Percentiles rank a stretch among this genome's conserved stretches.
Evolutionary conservation across 2,329 filamentous ascomycete species (phyloP).

Genomic region (Trichoderma afroharzianum): DNA sequence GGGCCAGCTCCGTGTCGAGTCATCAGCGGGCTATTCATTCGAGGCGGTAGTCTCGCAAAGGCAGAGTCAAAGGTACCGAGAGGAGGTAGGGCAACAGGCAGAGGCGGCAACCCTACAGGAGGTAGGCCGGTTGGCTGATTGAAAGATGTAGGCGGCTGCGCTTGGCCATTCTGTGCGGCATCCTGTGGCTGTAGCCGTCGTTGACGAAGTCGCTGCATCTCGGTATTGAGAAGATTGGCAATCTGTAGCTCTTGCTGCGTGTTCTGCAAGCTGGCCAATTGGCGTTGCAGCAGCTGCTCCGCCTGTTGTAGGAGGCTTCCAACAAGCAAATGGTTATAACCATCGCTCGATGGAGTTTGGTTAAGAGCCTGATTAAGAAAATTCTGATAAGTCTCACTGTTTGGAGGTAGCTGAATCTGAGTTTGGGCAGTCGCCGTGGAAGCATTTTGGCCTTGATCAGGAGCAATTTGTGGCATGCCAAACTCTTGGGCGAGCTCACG

Average conservation of each 20-base stretch:
- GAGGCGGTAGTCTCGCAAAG: conserved; percentile 30
- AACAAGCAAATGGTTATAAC: conserved; percentile 41
- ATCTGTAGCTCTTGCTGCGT: conserved; percentile 65
- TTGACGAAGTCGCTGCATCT: conserved; percentile 63
- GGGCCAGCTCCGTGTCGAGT: conserved; percentile 46
- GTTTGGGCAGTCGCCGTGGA: conserved; percentile 20
- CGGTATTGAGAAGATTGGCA: conserved; percentile 64
- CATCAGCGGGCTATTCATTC: conserved; percentile 40
- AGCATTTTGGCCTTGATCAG: conserved; percentile 23
- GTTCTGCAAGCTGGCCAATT: conserved; percentile 59
- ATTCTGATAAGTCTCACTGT: not conserved
- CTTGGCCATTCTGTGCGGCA: conserved; percentile 23
- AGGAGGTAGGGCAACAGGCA: not conserved
- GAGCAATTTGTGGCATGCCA: conserved; percentile 39
- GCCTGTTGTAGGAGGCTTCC: conserved; percentile 61
- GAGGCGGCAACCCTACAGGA: conserved; percentile 13
- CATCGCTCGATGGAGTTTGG: conserved; percentile 26
- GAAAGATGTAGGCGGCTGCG: conserved; percentile 9
- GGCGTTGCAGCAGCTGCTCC: conserved; percentile 65
- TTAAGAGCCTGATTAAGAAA: conserved; percentile 19
- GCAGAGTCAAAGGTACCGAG: conserved; percentile 8
- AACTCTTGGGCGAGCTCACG: conserved; percentile 65
- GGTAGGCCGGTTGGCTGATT: conserved; percentile 13
- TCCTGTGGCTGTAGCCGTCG: conserved; percentile 39
- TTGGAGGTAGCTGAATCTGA: not conserved